Percentiles rank a stretch among this genome's conserved stretches.
Conservation (phyloP, 257 asterid species). For the Solanum piurae region DNA sequence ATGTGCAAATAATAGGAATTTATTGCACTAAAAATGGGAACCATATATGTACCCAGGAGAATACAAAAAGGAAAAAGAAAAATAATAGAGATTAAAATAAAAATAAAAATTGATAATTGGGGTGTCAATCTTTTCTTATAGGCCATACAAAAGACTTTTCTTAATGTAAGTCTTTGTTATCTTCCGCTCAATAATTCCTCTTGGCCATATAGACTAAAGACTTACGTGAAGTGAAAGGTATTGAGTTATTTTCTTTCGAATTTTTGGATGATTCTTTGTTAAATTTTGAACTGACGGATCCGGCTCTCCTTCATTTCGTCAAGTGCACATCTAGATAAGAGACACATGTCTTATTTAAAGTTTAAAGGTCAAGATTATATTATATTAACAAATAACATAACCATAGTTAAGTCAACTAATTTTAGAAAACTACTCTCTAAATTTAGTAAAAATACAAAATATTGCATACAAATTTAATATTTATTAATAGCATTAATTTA, state of each 20-base stretch:
- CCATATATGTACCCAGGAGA: neutral
- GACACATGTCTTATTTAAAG: too few relatives aligned
- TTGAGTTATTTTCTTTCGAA: neutral
- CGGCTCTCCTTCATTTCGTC: too few relatives aligned
- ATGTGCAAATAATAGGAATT: neutral
- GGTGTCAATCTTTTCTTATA: neutral
- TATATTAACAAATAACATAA: too few relatives aligned
- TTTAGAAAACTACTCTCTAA: too few relatives aligned
- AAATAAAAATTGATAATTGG: neutral
- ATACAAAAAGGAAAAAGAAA: neutral
- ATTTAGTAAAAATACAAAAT: too few relatives aligned
- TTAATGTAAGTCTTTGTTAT: neutral
- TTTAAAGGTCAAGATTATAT: too few relatives aligned
- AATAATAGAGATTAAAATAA: too few relatives aligned
- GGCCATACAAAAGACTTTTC: neutral
- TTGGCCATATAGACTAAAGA: neutral
- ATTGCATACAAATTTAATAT: too few relatives aligned
- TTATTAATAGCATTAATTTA: too few relatives aligned
- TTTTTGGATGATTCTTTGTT: neutral
- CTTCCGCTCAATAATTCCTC: neutral
- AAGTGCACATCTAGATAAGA: too few relatives aligned
- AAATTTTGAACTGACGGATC: neutral
- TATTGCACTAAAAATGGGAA: neutral
- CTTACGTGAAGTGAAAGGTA: neutral
- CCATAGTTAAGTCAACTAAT: too few relatives aligned